Percentiles rank a stretch among this genome's conserved stretches.
Conservation (phyloP, 805 yeast species). For the Clavispora carvajalis region DNA sequence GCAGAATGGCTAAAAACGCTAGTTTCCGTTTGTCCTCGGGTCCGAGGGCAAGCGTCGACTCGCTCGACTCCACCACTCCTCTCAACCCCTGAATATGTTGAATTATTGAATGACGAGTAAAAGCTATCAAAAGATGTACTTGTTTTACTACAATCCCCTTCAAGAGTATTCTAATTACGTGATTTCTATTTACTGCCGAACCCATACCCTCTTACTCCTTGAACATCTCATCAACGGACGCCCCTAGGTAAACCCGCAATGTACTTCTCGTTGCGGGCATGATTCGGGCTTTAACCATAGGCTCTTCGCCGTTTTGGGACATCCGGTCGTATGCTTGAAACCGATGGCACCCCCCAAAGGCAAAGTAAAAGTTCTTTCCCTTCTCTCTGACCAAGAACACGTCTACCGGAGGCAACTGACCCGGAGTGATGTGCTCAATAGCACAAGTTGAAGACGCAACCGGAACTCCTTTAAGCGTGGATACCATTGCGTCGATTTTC, state of each 20-base stretch:
- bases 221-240: slow-evolving; percentile 53
- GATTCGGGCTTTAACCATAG: slow-evolving; percentile 61
- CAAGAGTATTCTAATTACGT: too few relatives aligned
- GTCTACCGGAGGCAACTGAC: slow-evolving; percentile 79
- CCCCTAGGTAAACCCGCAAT: slow-evolving; percentile 64
- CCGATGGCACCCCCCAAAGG: slow-evolving; percentile 89
- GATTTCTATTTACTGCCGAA: too few relatives aligned
- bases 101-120: neutral
- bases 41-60: slow-evolving; percentile 21
- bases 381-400: slow-evolving; percentile 61
- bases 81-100: too few relatives aligned
- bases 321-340: slow-evolving; percentile 75
- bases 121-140: neutral
- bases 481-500: slow-evolving; percentile 76
- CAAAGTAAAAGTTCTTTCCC: slow-evolving; percentile 63
- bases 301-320: slow-evolving; percentile 25
- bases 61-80: slow-evolving; percentile 25
- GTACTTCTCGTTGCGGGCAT: slow-evolving; percentile 73
- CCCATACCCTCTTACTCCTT: too few relatives aligned
- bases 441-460: slow-evolving; percentile 59
- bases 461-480: slow-evolving; percentile 62
- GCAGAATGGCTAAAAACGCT: slow-evolving; percentile 10
- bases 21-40: neutral
- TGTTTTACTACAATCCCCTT: too few relatives aligned
- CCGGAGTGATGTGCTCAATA: slow-evolving; percentile 44